A percentile compares a stretch with the other conserved stretches of the same genome.
Evolutionary conservation across 106 monocot species (phyloP).

Genomic region (Platanthera zijinensis): DNA sequence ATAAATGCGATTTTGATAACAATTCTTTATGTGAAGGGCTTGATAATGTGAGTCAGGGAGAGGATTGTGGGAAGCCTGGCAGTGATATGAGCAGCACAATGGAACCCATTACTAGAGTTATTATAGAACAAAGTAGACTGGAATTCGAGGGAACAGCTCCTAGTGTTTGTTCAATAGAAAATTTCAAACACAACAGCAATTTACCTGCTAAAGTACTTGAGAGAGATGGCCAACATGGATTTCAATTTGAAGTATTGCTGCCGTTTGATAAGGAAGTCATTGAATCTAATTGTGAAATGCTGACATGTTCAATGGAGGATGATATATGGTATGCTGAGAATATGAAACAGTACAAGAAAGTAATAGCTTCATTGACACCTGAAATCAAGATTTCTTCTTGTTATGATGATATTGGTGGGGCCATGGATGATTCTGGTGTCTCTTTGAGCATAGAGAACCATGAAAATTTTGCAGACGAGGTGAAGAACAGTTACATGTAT

Average conservation of each 20-base stretch:
- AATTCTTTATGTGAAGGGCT: constrained; percentile 5
- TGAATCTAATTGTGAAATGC: constrained; percentile 8
- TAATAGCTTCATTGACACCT: background rate
- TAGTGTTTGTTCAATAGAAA: constrained; percentile 18
- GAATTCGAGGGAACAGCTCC: constrained; percentile 7
- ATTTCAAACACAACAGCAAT: constrained; percentile 4
- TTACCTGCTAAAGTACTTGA: constrained; percentile 5
- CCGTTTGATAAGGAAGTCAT: background rate
- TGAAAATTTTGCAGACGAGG: constrained; percentile 1
- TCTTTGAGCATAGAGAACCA: constrained; percentile 1
- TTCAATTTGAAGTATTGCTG: background rate
- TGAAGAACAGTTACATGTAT: background rate
- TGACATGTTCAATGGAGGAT: constrained; percentile 1
- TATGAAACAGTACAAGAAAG: background rate
- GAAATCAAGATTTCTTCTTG: background rate
- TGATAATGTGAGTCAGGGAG: constrained; percentile 8
- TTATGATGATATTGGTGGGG: background rate
- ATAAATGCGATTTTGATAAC: constrained; percentile 2
- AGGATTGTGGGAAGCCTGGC: background rate
- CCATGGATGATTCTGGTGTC: constrained; percentile 1
- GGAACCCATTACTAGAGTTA: background rate
- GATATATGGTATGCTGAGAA: constrained; percentile 10
- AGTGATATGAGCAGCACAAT: background rate
- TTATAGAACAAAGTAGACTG: background rate
- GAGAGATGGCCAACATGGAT: constrained; percentile 5